These are phyloP conservation scores for Coemansia sp. DNA, from an alignment of 192 early-diverging fungal species.

Conservation along the genomic window DNA sequence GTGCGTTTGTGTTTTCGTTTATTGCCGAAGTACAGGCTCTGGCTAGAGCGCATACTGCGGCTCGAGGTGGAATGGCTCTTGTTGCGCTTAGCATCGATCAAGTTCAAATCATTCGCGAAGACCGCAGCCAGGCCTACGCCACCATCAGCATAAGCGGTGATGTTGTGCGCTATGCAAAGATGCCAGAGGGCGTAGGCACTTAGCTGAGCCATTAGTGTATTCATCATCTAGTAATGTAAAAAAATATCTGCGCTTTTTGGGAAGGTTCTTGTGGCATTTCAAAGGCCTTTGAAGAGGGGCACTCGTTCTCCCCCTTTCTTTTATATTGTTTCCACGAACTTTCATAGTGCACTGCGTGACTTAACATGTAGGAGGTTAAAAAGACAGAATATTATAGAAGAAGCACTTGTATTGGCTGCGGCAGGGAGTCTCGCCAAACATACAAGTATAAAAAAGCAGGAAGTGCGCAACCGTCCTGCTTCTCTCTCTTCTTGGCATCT, in stretches of 20 bases:
- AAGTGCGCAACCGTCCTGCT: neutral
- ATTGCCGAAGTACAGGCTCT: conserved; percentile 66
- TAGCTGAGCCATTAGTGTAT: neutral
- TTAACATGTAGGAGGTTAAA: neutral
- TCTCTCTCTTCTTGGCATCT: neutral
- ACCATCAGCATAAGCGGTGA: conserved; percentile 51
- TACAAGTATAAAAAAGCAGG: neutral
- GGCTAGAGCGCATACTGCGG: conserved; percentile 63
- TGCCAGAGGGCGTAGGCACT: neutral
- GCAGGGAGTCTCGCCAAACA: neutral
- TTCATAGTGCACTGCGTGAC: neutral
- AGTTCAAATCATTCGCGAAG: conserved; percentile 61
- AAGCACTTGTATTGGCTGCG: neutral
- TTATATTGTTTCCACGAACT: neutral
- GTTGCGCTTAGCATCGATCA: conserved; percentile 66
- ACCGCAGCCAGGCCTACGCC: conserved; percentile 74
- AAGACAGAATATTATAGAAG: no score
- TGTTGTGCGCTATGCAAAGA: conserved; percentile 11
- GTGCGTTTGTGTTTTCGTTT: conserved; percentile 69
- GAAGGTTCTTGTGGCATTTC: neutral
- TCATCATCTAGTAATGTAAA: neutral
- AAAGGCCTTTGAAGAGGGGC: neutral
- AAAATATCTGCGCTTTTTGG: neutral
- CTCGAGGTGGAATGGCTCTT: conserved; percentile 72
- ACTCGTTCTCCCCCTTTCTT: no score